Conservation (phyloP, 192 early-diverging fungal genomes). For the Endogone sp. region DNA sequence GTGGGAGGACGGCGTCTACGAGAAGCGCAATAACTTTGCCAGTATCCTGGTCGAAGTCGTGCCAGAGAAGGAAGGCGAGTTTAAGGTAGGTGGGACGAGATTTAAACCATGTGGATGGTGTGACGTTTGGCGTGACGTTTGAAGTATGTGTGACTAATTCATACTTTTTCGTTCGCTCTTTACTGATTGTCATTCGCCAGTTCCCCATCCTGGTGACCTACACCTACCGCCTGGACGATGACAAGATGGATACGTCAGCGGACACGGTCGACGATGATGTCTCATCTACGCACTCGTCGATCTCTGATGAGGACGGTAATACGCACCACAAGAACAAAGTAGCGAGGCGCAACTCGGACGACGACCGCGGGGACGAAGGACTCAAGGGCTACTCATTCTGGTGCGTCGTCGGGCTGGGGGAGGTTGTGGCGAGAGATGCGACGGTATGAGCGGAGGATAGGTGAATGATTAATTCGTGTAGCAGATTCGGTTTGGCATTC, state of each 20-base stretch:
- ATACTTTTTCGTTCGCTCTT: not conserved
- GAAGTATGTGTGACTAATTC: not conserved
- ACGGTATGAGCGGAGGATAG: too few relatives aligned
- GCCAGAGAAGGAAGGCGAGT: slow-evolving; percentile 44
- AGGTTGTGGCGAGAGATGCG: slow-evolving; percentile 19
- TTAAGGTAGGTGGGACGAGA: slow-evolving; percentile 34
- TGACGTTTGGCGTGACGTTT: not conserved
- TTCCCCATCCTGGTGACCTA: slow-evolving; percentile 59
- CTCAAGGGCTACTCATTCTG: slow-evolving; percentile 54
- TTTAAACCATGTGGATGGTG: not conserved
- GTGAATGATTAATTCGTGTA: too few relatives aligned
- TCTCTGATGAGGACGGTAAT: slow-evolving; percentile 29
- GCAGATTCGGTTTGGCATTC: too few relatives aligned
- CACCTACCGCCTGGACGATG: slow-evolving; percentile 40
- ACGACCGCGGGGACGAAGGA: slow-evolving; percentile 13
- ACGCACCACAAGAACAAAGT: slow-evolving; percentile 27
- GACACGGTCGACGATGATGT: too few relatives aligned
- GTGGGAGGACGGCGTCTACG: slow-evolving; percentile 49
- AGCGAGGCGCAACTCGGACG: slow-evolving; percentile 16
- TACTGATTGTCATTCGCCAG: slow-evolving; percentile 27
- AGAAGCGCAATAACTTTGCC: slow-evolving; percentile 58
- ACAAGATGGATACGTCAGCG: slow-evolving; percentile 22
- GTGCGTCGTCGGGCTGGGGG: slow-evolving; percentile 56
- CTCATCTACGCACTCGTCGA: slow-evolving; percentile 1
- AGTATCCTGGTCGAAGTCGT: slow-evolving; percentile 56